Percentiles rank a stretch among this genome's conserved stretches.
Evolutionary conservation across 2,329 filamentous ascomycete species (phyloP).

Genomic region (Rutstroemia sp.): DNA sequence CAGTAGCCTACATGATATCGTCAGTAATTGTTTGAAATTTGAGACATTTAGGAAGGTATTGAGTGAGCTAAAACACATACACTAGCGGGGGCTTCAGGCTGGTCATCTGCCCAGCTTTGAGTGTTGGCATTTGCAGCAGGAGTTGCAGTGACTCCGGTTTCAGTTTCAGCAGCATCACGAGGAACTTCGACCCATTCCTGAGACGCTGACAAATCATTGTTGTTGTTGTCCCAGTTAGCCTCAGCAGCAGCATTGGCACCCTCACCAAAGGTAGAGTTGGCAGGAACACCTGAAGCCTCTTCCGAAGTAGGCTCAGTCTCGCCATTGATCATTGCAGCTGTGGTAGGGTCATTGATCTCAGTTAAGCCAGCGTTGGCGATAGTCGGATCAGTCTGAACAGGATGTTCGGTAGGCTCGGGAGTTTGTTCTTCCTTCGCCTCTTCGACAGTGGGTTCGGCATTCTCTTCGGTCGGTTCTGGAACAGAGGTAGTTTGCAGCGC

Average conservation of each 20-base stretch:
- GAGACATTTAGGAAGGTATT: background rate
- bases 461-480: slow-evolving; percentile 24
- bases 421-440: slow-evolving; percentile 15
- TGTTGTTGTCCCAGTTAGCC: slow-evolving; percentile 53
- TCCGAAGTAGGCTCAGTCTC: slow-evolving; percentile 33
- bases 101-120: slow-evolving; percentile 78
- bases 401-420: slow-evolving; percentile 30
- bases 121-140: slow-evolving; percentile 45
- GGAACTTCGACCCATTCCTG: slow-evolving; percentile 52
- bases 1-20: slow-evolving; percentile 28
- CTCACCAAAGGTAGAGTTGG: slow-evolving; percentile 45
- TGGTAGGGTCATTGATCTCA: slow-evolving; percentile 50
- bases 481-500: slow-evolving; percentile 43
- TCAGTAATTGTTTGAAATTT: background rate
- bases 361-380: slow-evolving; percentile 59
- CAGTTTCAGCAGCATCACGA: slow-evolving; percentile 66
- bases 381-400: slow-evolving; percentile 54
- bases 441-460: slow-evolving; percentile 29
- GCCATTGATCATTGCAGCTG: slow-evolving; percentile 36
- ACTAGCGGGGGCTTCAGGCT: slow-evolving; percentile 45
- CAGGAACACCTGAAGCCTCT: slow-evolving; percentile 33
- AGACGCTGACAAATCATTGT: slow-evolving; percentile 28
- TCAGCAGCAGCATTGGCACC: slow-evolving; percentile 54
- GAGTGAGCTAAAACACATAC: slow-evolving; percentile 31
- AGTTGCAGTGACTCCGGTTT: slow-evolving; percentile 54